phyloP scores from a whole-genome alignment of 768 basidiomycete species.

The Amanita jacksonii region DNA sequence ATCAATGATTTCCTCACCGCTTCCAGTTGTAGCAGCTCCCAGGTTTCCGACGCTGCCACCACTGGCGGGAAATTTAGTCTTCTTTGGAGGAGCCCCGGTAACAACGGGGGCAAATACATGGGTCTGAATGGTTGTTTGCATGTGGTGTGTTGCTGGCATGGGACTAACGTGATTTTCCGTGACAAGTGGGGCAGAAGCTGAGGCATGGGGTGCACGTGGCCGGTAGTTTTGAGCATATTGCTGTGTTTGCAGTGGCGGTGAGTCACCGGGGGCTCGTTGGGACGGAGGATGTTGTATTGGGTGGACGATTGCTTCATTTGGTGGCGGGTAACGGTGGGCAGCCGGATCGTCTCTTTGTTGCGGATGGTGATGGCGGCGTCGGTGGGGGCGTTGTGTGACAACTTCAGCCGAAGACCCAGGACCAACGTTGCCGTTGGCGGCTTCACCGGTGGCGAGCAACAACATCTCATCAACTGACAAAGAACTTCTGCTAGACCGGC shows the following conservation, averaged over 20 bases:
- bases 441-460: slow-evolving; percentile 26
- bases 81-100: slow-evolving; percentile 64
- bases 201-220: slow-evolving; percentile 9
- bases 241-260: slow-evolving; percentile 3
- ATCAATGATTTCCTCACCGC: neutral
- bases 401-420: slow-evolving; percentile 5
- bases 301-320: neutral
- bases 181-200: slow-evolving; percentile 9
- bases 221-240: slow-evolving; percentile 7
- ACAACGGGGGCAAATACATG: slow-evolving; percentile 69
- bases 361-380: slow-evolving; percentile 4
- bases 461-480: slow-evolving; percentile 38
- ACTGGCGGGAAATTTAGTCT: slow-evolving; percentile 36
- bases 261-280: slow-evolving; percentile 1
- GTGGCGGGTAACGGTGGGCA: slow-evolving; percentile 2
- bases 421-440: slow-evolving; percentile 8
- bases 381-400: slow-evolving; percentile 4
- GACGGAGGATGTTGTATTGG: slow-evolving; percentile 4
- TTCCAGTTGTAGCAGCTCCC: neutral
- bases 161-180: slow-evolving; percentile 10
- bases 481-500: slow-evolving; percentile 26
- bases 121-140: slow-evolving; percentile 42
- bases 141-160: slow-evolving; percentile 17
- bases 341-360: slow-evolving; percentile 1
- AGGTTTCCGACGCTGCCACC: slow-evolving; percentile 10